Conservation (phyloP, 169 alveolate species). For the Plasmodium vivax region DNA sequence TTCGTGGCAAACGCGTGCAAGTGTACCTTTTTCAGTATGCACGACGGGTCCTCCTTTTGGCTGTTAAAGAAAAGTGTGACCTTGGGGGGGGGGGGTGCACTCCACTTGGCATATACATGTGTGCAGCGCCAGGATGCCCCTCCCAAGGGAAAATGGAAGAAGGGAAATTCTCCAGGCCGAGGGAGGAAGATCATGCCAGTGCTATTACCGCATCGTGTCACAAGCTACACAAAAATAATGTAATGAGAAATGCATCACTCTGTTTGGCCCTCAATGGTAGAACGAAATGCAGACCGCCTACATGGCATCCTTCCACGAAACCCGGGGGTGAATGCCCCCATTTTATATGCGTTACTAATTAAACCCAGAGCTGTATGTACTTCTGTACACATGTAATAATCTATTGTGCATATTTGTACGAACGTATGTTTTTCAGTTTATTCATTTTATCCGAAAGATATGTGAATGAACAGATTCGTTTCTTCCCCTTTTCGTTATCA, state of each 20-base stretch:
- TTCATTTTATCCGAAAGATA: slow-evolving; percentile 14
- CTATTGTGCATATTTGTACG: neutral
- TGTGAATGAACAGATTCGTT: neutral
- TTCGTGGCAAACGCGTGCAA: neutral
- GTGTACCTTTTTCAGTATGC: neutral
- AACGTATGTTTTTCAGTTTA: neutral
- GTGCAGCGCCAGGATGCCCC: neutral
- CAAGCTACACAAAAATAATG: neutral
- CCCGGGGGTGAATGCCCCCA: neutral
- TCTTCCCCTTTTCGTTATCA: slow-evolving; percentile 5
- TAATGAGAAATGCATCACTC: neutral
- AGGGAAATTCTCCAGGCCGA: neutral
- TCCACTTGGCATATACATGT: neutral
- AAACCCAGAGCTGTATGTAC: neutral
- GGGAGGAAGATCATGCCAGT: neutral
- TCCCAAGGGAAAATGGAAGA: neutral
- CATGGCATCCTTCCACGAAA: neutral
- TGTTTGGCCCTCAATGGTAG: neutral
- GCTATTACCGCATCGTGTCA: neutral
- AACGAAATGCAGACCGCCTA: neutral
- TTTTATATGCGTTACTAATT: neutral
- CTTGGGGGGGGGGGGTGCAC: neutral
- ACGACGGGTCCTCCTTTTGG: neutral
- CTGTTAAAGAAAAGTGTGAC: neutral
- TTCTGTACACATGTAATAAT: neutral